These are phyloP conservation scores for Penicillium subrubescens DNA, from an alignment of 495 filamentous ascomycete species.

Conservation along the genomic window DNA sequence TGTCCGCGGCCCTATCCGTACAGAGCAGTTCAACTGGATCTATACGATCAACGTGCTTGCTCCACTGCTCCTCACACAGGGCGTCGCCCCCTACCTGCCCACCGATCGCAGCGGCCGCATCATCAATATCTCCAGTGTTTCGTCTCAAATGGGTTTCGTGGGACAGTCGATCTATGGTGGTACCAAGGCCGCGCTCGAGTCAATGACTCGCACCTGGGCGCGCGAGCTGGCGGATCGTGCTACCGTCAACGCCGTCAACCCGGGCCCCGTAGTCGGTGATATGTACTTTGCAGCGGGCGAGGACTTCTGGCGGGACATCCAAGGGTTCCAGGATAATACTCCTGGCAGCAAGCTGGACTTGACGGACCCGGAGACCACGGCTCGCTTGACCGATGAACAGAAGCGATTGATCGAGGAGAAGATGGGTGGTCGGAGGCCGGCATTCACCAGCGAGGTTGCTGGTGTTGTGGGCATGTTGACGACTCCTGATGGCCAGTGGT, in stretches of 20 bases:
- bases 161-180: slow-evolving; percentile 81
- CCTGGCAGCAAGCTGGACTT: slow-evolving; percentile 58
- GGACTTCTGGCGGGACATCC: slow-evolving; percentile 57
- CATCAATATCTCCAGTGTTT: slow-evolving; percentile 75
- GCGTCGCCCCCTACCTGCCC: slow-evolving; percentile 69
- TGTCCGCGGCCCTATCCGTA: slow-evolving; percentile 43
- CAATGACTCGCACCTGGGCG: slow-evolving; percentile 91
- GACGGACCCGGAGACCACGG: slow-evolving; percentile 42
- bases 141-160: slow-evolving; percentile 66
- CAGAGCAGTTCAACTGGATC: slow-evolving; percentile 65
- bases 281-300: slow-evolving; percentile 64
- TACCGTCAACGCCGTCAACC: slow-evolving; percentile 89
- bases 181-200: slow-evolving; percentile 85
- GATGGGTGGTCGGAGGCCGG: slow-evolving; percentile 68
- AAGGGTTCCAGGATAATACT: slow-evolving; percentile 66
- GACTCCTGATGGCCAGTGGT: slow-evolving; percentile 70
- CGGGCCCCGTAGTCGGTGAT: slow-evolving; percentile 82
- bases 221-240: slow-evolving; percentile 74
- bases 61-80: slow-evolving; percentile 78
- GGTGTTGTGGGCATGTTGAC: slow-evolving; percentile 86
- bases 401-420: slow-evolving; percentile 57
- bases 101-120: slow-evolving; percentile 74
- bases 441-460: slow-evolving; percentile 75
- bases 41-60: slow-evolving; percentile 87
- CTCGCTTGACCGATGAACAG: slow-evolving; percentile 62